phyloP scores from a whole-genome alignment of 2,329 filamentous ascomycete genomes.

The Rugonectria rugulosa region DNA sequence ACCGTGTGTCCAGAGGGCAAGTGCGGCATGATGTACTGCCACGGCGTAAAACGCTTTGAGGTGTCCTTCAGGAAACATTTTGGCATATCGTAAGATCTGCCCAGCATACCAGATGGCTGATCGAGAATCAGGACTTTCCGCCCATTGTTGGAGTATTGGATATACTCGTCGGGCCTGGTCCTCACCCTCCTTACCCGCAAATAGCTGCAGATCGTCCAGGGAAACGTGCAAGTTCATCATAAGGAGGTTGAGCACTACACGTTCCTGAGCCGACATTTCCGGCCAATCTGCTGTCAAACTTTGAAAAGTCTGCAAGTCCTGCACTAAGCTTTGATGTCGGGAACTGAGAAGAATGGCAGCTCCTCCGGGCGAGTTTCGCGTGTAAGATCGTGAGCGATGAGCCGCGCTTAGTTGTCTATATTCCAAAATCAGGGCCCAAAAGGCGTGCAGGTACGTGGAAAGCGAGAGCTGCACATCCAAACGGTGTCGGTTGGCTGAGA shows the following conservation, averaged over 20 bases:
- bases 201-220: conserved; percentile 70
- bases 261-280: conserved; percentile 55
- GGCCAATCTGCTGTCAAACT: conserved; percentile 52
- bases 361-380: conserved; percentile 47
- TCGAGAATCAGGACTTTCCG: conserved; percentile 60
- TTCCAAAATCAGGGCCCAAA: conserved; percentile 72
- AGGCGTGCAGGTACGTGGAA: conserved; percentile 69
- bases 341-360: conserved; percentile 58
- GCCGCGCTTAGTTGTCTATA: conserved; percentile 67
- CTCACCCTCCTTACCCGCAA: conserved; percentile 72
- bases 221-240: conserved; percentile 71
- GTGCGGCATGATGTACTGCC: conserved; percentile 71
- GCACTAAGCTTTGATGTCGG: conserved; percentile 69
- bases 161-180: conserved; percentile 69
- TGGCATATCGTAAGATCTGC: conserved; percentile 69
- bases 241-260: conserved; percentile 60
- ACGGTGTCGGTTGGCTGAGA: conserved; percentile 56
- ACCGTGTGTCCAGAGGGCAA: conserved; percentile 75
- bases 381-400: conserved; percentile 56
- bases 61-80: conserved; percentile 58
- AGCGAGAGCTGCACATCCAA: conserved; percentile 65
- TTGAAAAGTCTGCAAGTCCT: conserved; percentile 60
- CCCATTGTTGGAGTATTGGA: conserved; percentile 66
- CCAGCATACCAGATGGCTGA: conserved; percentile 73
- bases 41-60: conserved; percentile 73